Conservation (phyloP, 192 early-diverging fungal species). For the Coemansia sp. region DNA sequence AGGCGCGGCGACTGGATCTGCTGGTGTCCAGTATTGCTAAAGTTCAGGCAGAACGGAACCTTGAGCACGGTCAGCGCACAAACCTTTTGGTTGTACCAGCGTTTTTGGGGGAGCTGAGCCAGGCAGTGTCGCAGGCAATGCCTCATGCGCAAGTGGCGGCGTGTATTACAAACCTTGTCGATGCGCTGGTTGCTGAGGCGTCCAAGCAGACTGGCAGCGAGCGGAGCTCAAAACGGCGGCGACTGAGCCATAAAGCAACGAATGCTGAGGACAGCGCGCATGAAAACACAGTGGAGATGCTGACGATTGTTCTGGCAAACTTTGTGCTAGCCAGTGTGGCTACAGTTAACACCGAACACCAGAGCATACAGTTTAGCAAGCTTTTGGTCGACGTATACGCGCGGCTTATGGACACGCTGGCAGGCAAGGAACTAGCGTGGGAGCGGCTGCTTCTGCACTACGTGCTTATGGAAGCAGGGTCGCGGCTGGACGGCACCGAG, state of each 20-base stretch:
- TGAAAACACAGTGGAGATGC: conserved; percentile 3
- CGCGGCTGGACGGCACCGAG: conserved; percentile 33
- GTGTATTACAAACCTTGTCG: conserved; percentile 17
- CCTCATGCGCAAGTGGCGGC: conserved; percentile 32
- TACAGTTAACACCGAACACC: conserved; percentile 34
- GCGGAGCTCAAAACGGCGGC: conserved; percentile 24
- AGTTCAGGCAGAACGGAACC: conserved; percentile 1
- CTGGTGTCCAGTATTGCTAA: conserved; percentile 17
- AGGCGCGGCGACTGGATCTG: conserved; percentile 33
- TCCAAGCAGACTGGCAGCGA: not conserved
- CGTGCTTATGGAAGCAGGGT: conserved; percentile 26
- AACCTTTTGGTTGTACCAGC: conserved; percentile 24
- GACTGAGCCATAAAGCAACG: conserved; percentile 5
- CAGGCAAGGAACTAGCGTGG: conserved; percentile 13
- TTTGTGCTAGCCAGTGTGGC: conserved; percentile 31
- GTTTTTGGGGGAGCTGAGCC: conserved; percentile 16
- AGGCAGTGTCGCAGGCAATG: conserved; percentile 38
- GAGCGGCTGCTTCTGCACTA: conserved; percentile 44
- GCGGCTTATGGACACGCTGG: conserved; percentile 4
- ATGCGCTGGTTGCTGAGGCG: conserved; percentile 12
- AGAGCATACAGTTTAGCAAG: conserved; percentile 20
- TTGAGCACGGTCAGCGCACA: not conserved
- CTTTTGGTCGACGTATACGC: conserved; percentile 15
- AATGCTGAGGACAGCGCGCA: not conserved
- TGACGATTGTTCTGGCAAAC: conserved; percentile 24